These are phyloP conservation scores for Cicer judaicum DNA, from an alignment of 306 rosid species.

Conservation along the genomic window DNA sequence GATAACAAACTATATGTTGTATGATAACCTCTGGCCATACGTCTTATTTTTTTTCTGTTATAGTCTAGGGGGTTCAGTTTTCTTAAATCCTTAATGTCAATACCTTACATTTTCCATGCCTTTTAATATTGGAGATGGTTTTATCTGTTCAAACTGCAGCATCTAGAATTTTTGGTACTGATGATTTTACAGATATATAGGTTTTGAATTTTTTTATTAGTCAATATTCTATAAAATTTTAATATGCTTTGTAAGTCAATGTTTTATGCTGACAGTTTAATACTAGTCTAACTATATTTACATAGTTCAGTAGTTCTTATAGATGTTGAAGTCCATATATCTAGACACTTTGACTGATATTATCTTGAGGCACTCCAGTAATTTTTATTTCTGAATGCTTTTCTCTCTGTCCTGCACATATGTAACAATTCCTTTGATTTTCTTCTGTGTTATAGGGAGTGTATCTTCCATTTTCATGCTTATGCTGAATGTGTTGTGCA, in stretches of 20 bases:
- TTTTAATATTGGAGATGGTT: slow-evolving; percentile 1
- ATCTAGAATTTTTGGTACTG: neutral
- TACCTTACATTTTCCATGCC: neutral
- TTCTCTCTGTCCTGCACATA: neutral
- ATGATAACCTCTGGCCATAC: neutral
- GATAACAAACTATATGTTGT: no score
- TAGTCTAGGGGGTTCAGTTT: neutral
- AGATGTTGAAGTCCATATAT: neutral
- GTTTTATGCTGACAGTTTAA: slow-evolving; percentile 20
- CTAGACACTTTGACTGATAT: slow-evolving; percentile 6
- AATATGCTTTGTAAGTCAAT: slow-evolving; percentile 4
- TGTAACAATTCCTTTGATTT: neutral
- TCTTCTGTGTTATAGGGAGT: neutral
- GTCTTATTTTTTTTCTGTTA: neutral
- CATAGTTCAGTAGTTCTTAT: neutral
- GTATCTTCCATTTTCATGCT: neutral
- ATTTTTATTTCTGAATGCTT: neutral
- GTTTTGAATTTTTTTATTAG: neutral
- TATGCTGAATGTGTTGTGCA: slow-evolving; percentile 47
- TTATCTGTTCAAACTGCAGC: neutral
- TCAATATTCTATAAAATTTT: slow-evolving; percentile 1
- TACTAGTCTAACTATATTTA: slow-evolving; percentile 16
- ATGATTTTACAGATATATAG: neutral
- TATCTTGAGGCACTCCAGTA: neutral
- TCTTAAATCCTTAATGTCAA: neutral